These are phyloP conservation scores for Plasmodium relictum DNA, from an alignment of 169 alveolate genomes.

Conservation along the genomic window DNA sequence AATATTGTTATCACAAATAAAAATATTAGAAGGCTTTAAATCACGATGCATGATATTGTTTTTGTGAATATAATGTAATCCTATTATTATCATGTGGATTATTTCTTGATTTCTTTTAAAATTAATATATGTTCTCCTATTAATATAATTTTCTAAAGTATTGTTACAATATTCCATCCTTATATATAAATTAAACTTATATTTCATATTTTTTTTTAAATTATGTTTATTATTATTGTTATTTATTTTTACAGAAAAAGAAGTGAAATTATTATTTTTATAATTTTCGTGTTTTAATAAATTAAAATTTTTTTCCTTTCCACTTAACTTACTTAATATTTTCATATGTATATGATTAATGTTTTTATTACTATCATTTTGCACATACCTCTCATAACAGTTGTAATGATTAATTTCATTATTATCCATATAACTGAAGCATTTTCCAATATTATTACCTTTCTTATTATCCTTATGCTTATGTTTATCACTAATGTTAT, in stretches of 20 bases:
- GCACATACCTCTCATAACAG: too few relatives aligned
- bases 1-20: conserved; percentile 36
- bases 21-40: conserved; percentile 58
- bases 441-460: too few relatives aligned
- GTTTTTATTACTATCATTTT: too few relatives aligned
- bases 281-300: background rate
- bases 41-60: conserved; percentile 66
- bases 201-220: conserved; percentile 1
- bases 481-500: too few relatives aligned
- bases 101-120: conserved; percentile 49
- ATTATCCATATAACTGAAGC: too few relatives aligned
- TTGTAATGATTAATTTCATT: too few relatives aligned
- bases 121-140: conserved; percentile 25
- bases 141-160: conserved; percentile 49
- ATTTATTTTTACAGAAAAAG: conserved; percentile 5
- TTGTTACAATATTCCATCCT: conserved; percentile 64
- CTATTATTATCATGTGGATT: conserved; percentile 42
- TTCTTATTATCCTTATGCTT: too few relatives aligned
- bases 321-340: background rate
- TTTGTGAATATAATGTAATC: conserved; percentile 53
- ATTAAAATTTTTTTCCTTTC: background rate
- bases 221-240: conserved; percentile 7
- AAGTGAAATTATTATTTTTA: background rate
- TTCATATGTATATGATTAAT: background rate
- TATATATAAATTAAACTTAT: conserved; percentile 43